Conservation (phyloP, 192 early-diverging fungal species). For the Oehlia diaphana region DNA sequence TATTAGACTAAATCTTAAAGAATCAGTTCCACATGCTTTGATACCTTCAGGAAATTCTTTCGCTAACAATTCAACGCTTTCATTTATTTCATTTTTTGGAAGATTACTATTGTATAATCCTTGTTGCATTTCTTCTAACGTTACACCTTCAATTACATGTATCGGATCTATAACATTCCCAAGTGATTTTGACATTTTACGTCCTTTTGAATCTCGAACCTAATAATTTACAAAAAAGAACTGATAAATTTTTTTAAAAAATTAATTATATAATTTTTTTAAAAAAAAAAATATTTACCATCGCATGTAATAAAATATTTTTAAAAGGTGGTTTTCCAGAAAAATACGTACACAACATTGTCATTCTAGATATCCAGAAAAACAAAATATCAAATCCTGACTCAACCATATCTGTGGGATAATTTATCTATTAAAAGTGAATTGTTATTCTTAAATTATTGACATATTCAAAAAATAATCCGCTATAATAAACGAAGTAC, state of each 20-base stretch:
- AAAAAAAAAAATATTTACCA: constrained; percentile 63
- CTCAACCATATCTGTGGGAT: constrained; percentile 83
- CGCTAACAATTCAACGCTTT: constrained; percentile 61
- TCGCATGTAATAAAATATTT: constrained; percentile 88
- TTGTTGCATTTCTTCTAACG: constrained; percentile 65
- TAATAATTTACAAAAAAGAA: constrained; percentile 15
- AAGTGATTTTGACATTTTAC: constrained; percentile 86
- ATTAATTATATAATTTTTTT: constrained; percentile 12
- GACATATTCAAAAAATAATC: not conserved
- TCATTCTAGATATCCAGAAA: constrained; percentile 99
- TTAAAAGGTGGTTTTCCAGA: constrained; percentile 81
- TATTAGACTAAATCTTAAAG: constrained; percentile 70
- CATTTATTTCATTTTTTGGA: constrained; percentile 70
- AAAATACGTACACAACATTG: constrained; percentile 90
- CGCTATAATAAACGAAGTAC: not conserved
- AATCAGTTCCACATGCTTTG: constrained; percentile 88
- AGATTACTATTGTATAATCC: constrained; percentile 75
- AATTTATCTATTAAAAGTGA: constrained; percentile 56
- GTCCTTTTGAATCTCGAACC: constrained; percentile 78
- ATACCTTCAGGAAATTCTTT: constrained; percentile 90
- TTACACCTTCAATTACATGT: constrained; percentile 84
- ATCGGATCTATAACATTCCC: constrained; percentile 91
- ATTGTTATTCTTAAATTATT: constrained; percentile 15
- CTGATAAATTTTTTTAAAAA: not conserved
- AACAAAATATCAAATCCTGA: constrained; percentile 97